Evolutionary conservation across 2,329 filamentous ascomycete genomes (phyloP), one percentile per base, ranked within the genome.

Genomic region (Purpureocillium takamizusanense): DNA sequence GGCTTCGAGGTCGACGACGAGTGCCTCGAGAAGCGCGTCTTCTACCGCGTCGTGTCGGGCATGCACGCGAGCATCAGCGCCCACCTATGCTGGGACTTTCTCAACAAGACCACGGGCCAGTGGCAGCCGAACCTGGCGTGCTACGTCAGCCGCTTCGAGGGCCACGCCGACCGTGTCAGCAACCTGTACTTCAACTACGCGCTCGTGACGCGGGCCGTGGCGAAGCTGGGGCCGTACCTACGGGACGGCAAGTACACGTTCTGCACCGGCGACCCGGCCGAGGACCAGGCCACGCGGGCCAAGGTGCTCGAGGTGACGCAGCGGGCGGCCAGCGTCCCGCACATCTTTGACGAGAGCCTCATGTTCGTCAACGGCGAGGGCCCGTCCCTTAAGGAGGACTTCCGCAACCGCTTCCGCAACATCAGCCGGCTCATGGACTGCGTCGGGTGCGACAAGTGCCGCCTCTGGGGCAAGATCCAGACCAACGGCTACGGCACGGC

Each of bases 171-270:
- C 50, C 84, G 90, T 43, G 85, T 98, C 54, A 92, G 89, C 49
- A 98, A 98, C 61, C 73, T 98, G 36, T 98, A 98, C 69, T 98
- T 98, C 70, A 97, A 98, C 74, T 98, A 95, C 56, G 92, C 92
- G 1, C 74, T 98, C n/a, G 73, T 98, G 31, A 83, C 90, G 18
- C 84, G 92, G 36, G 92, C 92, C 11, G 76, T 97, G 31, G 84
- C 86, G 38, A 98, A 98, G 64, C 75, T 97, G 8, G 85, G 83
- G 11, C 84, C 86, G 17, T 82, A 89, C 50, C 72, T 97, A 9
- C 70, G 82, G 46, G 54, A 51, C 4, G 46, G 64, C 23, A 70
- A 76, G 45, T 97, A 97, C 65, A 92, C 86, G 0, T 98, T 95
- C 61, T 98, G 92, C 62, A 83, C 83, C 4, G 88, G 87, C 44